Evolutionary conservation across 306 rosid genomes (phyloP), one percentile per base, ranked within the genome.

Genomic region (Senna siamea): DNA sequence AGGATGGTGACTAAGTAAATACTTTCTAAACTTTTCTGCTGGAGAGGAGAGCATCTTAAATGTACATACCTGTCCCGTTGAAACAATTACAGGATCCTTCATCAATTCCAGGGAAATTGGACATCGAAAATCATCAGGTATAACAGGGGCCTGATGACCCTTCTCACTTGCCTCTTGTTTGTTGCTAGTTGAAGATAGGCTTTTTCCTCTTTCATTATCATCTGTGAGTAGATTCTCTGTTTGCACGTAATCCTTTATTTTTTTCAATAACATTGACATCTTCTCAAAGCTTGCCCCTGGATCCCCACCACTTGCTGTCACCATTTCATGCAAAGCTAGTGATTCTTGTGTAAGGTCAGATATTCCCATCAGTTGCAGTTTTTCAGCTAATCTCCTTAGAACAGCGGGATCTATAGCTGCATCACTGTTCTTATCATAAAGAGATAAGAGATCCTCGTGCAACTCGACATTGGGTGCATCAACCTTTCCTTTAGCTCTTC

Each of bases 81-180:
- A 95, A 77, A 95, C 98, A 83, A 95, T 95, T 74, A 95, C 96
- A 6, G 99, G 99, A 85, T 95, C 97, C 79, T 72, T 87, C 98
- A 95, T 95, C 79, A 95, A 84, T 80, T 95, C 99, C 67, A 95
- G 82, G 61, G 99, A 90, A 78, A 95, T 92, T 9, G 99, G 99
- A 85, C 99, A 95, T 51, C 93, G 90, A 76, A 95, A 95, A 87
- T 95, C 99, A 76, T 87, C 90, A 7, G 99, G 99, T 58, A 92
- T 79, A 61, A 80, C 79, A 60, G 87, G 86, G 20, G 73, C 77
- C 77, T 82, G 87, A 76, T 82, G 84, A 74, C 73, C 85, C 73
- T 65, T 87, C 12, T 89, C 93, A 54, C 68, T 77, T 60, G 82
- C 64, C 66, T 75, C 67, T 51, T 81, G 89, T 35, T 82, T 81